phyloP scores from a whole-genome alignment of 2,329 filamentous ascomycete species.

The Monosporascus sp. region DNA sequence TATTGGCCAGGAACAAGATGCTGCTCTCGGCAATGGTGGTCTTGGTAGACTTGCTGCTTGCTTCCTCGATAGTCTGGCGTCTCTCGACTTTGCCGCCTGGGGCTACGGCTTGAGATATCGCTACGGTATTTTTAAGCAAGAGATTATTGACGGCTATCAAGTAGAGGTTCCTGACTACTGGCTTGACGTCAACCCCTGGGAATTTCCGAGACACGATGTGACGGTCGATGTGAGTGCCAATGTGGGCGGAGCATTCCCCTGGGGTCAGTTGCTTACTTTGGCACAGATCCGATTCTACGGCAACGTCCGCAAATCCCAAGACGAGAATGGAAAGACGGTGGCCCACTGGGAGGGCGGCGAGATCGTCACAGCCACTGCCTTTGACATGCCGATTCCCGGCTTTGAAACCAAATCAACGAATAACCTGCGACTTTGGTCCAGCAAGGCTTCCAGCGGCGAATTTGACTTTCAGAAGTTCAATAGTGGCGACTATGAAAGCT shows the following conservation, averaged over 20 bases:
- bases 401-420: constrained; percentile 89
- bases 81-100: constrained; percentile 94
- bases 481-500: constrained; percentile 94
- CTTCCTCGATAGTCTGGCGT: constrained; percentile 93
- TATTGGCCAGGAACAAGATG: constrained; percentile 91
- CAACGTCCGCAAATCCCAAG: constrained; percentile 66
- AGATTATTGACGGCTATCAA: constrained; percentile 96
- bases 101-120: constrained; percentile 93
- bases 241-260: neutral
- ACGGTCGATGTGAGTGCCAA: constrained; percentile 68
- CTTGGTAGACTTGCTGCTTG: constrained; percentile 92
- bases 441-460: constrained; percentile 92
- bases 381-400: constrained; percentile 87
- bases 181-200: constrained; percentile 99
- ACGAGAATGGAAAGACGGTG: constrained; percentile 70
- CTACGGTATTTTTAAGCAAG: constrained; percentile 99
- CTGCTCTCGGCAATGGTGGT: constrained; percentile 91
- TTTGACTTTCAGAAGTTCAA: constrained; percentile 99
- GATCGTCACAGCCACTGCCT: constrained; percentile 85
- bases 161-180: constrained; percentile 98
- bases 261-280: neutral
- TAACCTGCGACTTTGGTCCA: constrained; percentile 95
- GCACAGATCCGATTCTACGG: constrained; percentile 86
- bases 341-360: constrained; percentile 89
- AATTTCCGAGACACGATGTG: constrained; percentile 93